Evolutionary conservation across 2,329 filamentous ascomycete genomes (phyloP).

Genomic region (Westerdykella aurantiaca): DNA sequence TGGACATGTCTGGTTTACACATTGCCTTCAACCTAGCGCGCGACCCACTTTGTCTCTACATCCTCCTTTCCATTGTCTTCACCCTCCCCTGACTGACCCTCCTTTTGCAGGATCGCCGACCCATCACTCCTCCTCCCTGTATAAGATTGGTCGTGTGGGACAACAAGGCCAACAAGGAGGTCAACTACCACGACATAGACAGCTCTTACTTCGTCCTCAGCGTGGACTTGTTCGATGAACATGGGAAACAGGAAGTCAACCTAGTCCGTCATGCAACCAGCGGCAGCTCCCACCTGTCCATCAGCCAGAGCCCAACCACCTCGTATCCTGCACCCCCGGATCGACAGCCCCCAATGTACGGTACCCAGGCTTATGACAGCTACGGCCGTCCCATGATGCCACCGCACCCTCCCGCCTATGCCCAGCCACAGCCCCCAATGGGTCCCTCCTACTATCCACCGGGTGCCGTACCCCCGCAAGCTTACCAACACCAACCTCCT

Average conservation of each 20-base stretch:
- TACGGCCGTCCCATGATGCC: constrained; percentile 35
- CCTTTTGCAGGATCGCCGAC: constrained; percentile 72
- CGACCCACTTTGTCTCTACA: neutral
- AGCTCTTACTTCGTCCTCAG: constrained; percentile 63
- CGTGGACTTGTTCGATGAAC: constrained; percentile 62
- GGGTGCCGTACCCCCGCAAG: constrained; percentile 3
- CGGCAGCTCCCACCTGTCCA: constrained; percentile 61
- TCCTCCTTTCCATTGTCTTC: neutral
- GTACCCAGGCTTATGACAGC: constrained; percentile 24
- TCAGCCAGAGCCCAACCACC: constrained; percentile 72
- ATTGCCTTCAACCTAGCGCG: neutral
- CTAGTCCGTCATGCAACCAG: constrained; percentile 60
- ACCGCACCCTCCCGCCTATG: constrained; percentile 8
- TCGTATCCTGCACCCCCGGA: constrained; percentile 60
- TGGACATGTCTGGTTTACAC: neutral
- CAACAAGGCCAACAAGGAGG: constrained; percentile 66
- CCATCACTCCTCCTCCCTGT: constrained; percentile 92
- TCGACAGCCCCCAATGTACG: constrained; percentile 20
- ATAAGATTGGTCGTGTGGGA: constrained; percentile 78
- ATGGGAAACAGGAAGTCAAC: constrained; percentile 59
- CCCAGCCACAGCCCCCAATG: constrained; percentile 5
- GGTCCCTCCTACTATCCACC: constrained; percentile 14
- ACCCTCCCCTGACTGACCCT: neutral
- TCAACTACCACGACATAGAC: constrained; percentile 71
- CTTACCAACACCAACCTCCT: constrained; percentile 1